Base-by-base conservation (phyloP, 1,284 basidiomycete species). In the Trametes versicolor region DNA sequence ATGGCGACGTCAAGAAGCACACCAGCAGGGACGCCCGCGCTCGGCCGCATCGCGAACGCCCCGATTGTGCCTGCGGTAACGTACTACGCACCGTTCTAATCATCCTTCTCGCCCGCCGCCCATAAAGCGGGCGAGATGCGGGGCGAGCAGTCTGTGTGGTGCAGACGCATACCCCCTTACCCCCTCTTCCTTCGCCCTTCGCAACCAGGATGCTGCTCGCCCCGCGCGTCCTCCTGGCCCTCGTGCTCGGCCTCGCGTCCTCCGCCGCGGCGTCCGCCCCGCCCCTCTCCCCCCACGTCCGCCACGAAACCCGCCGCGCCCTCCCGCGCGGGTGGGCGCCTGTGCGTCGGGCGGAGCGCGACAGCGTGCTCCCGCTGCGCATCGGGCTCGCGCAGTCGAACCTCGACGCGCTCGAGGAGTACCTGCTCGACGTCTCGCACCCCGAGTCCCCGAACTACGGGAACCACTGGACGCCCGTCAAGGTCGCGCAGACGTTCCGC, bases 381-480 rank as follows among this genome's bases (percentile, higher is more conserved):
- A 80, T 85, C 63, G 83, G 80, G 7, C 79, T 85, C 36, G 76
- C 74, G 41, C 83, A 85, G 70, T 74, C 78, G 25, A 83, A 84
- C 71, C 62, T 83, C 21, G 75, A 80, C 61, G 73, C 74, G 27
- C 70, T 85, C 34, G 80, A 84, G 54, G 75, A 77, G n/a, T 73
- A 76, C 54, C 76, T 85, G 10, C 74, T 81, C 66, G 80, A 81
- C 58, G 80, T 85, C 32, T 81, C 83, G 0, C 76, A 84, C 68
- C 83, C 84, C 2, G 75, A 78, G 2, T 84, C 80, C 0, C 56
- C 71, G 8, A 76, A 77, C 67, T 84, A 81, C 58, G 81, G 82
- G 2, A 75, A 80, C 36, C 82, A 83, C 67, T 85, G 82, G 82
- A 71, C 73, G 32, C 69, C 76, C 5, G 71, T 68, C 4, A 68